A percentile compares a stretch with the other conserved stretches of the same genome.
phyloP scores from a whole-genome alignment of 768 basidiomycete genomes.

The Amanita pseudoporphyria region DNA sequence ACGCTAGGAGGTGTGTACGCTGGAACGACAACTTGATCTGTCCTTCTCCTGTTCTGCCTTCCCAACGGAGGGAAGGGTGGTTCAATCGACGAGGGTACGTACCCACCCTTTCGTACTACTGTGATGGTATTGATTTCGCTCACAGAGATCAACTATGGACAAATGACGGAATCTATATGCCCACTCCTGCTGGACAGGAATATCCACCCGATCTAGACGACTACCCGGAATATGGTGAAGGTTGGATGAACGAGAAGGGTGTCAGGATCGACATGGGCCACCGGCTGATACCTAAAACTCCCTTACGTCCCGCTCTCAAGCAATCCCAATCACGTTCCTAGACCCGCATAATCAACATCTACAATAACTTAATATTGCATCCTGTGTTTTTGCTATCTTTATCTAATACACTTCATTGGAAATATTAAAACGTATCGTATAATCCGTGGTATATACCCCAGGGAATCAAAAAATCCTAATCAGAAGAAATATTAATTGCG shows the following conservation, averaged over 20 bases:
- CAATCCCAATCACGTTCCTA: slow-evolving; percentile 13
- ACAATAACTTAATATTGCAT: not conserved
- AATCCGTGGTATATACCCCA: not conserved
- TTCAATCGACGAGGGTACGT: slow-evolving; percentile 70
- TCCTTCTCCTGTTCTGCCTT: slow-evolving; percentile 57
- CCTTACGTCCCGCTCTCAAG: slow-evolving; percentile 69
- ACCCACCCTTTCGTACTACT: slow-evolving; percentile 8
- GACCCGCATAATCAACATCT: no score
- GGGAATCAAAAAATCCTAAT: not conserved
- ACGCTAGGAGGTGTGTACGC: slow-evolving; percentile 28
- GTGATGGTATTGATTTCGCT: slow-evolving; percentile 5
- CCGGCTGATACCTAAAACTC: slow-evolving; percentile 62
- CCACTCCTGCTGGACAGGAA: slow-evolving; percentile 42
- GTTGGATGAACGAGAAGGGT: slow-evolving; percentile 83
- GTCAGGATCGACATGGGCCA: slow-evolving; percentile 73
- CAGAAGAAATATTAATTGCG: not conserved
- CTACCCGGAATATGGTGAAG: slow-evolving; percentile 63
- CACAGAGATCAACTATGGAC: slow-evolving; percentile 81
- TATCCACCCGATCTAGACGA: slow-evolving; percentile 62
- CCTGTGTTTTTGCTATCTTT: not conserved
- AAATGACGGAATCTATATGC: slow-evolving; percentile 66
- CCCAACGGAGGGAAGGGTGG: slow-evolving; percentile 64
- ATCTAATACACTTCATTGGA: not conserved
- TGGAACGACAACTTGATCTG: slow-evolving; percentile 71
- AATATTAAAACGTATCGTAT: not conserved